phyloP scores from a whole-genome alignment of 2,329 filamentous ascomycete species.

The Phialocephala sp. region DNA sequence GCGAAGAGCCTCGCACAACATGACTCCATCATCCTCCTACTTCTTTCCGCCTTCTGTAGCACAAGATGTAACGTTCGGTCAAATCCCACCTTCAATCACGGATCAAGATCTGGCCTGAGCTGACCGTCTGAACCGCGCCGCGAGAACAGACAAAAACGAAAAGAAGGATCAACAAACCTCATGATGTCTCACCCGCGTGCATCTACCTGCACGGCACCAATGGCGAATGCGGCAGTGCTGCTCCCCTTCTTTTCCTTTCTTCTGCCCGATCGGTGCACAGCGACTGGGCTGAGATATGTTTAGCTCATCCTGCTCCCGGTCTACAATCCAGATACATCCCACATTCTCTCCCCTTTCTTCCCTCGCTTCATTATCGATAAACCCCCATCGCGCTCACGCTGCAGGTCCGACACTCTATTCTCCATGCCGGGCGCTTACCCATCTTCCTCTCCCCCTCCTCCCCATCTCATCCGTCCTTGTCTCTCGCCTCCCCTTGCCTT shows the following conservation, averaged over 20 bases:
- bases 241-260: neutral
- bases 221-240: neutral
- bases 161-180: conserved; percentile 1
- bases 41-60: neutral
- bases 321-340: neutral
- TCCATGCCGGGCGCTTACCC: too few species aligned
- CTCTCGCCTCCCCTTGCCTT: neutral
- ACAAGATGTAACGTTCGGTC: neutral
- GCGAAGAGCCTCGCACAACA: too few species aligned
- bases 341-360: conserved; percentile 1
- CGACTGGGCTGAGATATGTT: conserved; percentile 1
- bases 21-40: neutral
- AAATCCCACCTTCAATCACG: neutral
- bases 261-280: neutral
- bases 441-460: too few species aligned
- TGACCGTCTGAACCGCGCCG: neutral
- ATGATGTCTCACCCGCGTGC: too few species aligned
- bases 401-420: neutral
- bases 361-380: neutral
- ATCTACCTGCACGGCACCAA: neutral
- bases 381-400: neutral
- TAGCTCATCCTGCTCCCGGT: neutral
- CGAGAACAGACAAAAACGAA: neutral
- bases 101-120: neutral
- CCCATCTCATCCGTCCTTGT: too few species aligned